Conservation (phyloP, 805 yeast species). For the Barnettozyma salicaria region DNA sequence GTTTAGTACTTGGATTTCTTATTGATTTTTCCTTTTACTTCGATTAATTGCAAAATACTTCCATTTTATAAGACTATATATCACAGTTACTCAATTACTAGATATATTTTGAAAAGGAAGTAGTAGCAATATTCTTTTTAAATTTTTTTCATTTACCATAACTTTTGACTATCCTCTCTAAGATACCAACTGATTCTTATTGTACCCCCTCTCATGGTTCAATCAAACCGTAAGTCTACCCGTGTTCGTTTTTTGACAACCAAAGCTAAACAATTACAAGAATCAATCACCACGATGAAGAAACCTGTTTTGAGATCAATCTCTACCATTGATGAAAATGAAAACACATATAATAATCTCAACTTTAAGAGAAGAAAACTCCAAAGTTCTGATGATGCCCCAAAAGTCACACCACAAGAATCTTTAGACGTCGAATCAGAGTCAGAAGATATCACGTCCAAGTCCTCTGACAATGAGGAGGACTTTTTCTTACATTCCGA, state of each 20-base stretch:
- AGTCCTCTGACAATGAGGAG: constrained; percentile 7
- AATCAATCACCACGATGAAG: constrained; percentile 7
- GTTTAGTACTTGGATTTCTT: background rate
- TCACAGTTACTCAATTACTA: background rate
- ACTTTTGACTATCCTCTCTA: background rate
- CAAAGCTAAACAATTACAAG: constrained; percentile 26
- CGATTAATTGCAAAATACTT: background rate
- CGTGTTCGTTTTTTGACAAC: constrained; percentile 21
- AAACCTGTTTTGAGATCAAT: constrained; percentile 27
- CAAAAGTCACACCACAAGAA: too few species aligned
- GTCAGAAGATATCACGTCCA: background rate
- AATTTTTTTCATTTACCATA: background rate
- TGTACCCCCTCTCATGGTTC: constrained; percentile 13
- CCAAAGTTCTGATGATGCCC: constrained; percentile 6
- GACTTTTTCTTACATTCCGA: constrained; percentile 17
- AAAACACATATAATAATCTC: constrained; percentile 24
- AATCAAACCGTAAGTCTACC: constrained; percentile 26
- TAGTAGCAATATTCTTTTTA: constrained; percentile 2
- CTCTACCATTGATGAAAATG: constrained; percentile 26
- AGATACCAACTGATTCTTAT: background rate
- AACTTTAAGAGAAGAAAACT: constrained; percentile 25
- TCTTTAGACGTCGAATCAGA: background rate
- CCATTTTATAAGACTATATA: background rate
- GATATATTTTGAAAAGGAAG: constrained; percentile 1
- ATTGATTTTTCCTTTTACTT: background rate